phyloP scores from a whole-genome alignment of 2,329 filamentous ascomycete species.

The Blastomyces silverae region DNA sequence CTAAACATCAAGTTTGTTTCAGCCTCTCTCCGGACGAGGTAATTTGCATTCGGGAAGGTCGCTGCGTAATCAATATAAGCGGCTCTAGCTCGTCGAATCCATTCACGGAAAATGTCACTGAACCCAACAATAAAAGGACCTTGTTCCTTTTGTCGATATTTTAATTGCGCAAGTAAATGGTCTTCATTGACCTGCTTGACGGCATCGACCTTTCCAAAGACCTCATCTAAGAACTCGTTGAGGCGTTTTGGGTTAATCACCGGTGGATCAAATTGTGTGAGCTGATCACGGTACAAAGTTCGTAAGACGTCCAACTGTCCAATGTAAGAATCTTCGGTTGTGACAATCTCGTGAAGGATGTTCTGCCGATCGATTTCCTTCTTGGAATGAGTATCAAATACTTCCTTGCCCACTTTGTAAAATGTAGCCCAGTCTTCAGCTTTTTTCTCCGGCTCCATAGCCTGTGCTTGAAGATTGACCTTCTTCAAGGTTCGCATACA shows the following conservation, averaged over 20 bases:
- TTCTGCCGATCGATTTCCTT: constrained; percentile 94
- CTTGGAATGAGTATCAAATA: constrained; percentile 62
- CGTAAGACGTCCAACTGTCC: constrained; percentile 80
- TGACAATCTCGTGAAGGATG: constrained; percentile 89
- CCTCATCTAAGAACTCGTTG: constrained; percentile 70
- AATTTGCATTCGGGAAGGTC: constrained; percentile 75
- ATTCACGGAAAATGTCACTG: constrained; percentile 95
- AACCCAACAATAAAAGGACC: constrained; percentile 91
- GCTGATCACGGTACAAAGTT: constrained; percentile 74
- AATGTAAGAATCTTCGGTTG: constrained; percentile 86
- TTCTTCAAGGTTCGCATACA: constrained; percentile 93
- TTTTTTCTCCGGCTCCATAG: constrained; percentile 60
- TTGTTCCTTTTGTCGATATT: constrained; percentile 94
- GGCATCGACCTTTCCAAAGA: constrained; percentile 85
- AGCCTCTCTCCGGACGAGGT: constrained; percentile 74
- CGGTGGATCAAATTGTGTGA: constrained; percentile 64
- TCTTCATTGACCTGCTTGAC: constrained; percentile 91
- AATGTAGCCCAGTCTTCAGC: constrained; percentile 83
- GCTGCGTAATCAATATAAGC: constrained; percentile 91
- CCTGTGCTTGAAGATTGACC: constrained; percentile 72
- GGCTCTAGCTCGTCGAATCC: constrained; percentile 86
- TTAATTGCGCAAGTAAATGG: constrained; percentile 82
- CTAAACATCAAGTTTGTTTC: constrained; percentile 80
- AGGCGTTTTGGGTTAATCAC: constrained; percentile 74
- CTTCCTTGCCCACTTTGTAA: constrained; percentile 74